These are phyloP conservation scores for Brassica carinata DNA, from an alignment of 345 rosid species.

Conservation along the genomic window DNA sequence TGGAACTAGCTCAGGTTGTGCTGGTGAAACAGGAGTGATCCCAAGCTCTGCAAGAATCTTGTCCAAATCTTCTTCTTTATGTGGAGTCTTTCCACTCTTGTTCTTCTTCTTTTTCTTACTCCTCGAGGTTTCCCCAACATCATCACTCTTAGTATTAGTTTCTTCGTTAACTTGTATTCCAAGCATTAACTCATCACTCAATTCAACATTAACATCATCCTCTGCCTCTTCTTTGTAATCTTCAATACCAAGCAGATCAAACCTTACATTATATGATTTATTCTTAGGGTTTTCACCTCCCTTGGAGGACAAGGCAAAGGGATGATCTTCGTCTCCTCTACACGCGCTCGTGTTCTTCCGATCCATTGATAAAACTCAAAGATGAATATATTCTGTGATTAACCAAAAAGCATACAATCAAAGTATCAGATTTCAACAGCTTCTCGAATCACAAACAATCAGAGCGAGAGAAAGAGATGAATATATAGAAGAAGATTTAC, in stretches of 20 bases:
- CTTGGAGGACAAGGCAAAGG: constrained; percentile 37
- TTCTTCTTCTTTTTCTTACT: constrained; percentile 73
- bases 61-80: constrained; percentile 94
- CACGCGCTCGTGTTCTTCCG: not conserved
- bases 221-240: constrained; percentile 40
- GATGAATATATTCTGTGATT: not conserved
- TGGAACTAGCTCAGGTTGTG: constrained; percentile 49
- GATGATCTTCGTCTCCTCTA: constrained; percentile 59
- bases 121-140: constrained; percentile 52
- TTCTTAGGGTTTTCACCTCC: constrained; percentile 68
- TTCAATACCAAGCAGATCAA: constrained; percentile 47
- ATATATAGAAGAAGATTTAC: not conserved
- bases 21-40: constrained; percentile 43
- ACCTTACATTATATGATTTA: constrained; percentile 33
- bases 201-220: constrained; percentile 38
- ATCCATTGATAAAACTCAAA: constrained; percentile 13
- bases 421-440: not conserved
- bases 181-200: constrained; percentile 35
- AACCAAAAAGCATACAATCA: not conserved
- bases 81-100: constrained; percentile 78
- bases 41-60: constrained; percentile 87
- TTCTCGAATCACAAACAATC: not conserved
- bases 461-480: not conserved
- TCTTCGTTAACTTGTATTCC: constrained; percentile 39
- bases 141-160: constrained; percentile 46